phyloP scores from a whole-genome alignment of 768 basidiomycete genomes.

The Russula brevipes region DNA sequence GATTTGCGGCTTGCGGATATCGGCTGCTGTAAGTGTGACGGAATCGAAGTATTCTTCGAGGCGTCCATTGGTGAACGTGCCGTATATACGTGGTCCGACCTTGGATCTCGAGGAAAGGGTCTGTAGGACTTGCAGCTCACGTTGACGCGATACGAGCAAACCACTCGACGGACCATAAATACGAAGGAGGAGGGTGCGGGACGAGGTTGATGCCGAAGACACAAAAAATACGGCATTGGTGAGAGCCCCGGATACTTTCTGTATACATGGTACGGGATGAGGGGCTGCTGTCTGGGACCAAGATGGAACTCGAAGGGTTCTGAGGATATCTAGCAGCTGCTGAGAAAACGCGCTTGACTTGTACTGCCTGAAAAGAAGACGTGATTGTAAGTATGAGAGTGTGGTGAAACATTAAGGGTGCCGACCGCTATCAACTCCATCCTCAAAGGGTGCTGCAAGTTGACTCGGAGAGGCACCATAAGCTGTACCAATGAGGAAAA shows the following conservation, averaged over 20 bases:
- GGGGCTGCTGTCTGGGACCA: slow-evolving; percentile 51
- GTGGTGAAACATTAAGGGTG: slow-evolving; percentile 33
- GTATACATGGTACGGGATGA: slow-evolving; percentile 51
- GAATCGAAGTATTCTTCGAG: slow-evolving; percentile 95
- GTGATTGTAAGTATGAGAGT: slow-evolving; percentile 25
- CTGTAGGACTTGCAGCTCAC: slow-evolving; percentile 85
- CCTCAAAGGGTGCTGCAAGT: slow-evolving; percentile 16
- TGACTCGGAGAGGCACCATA: slow-evolving; percentile 21
- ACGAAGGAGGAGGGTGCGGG: slow-evolving; percentile 75
- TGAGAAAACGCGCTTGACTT: slow-evolving; percentile 52
- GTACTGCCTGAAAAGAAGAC: slow-evolving; percentile 48
- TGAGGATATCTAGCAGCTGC: slow-evolving; percentile 52
- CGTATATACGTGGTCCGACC: slow-evolving; percentile 88
- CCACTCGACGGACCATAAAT: slow-evolving; percentile 89
- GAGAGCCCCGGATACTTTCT: slow-evolving; percentile 83
- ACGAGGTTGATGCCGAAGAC: slow-evolving; percentile 54
- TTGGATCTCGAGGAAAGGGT: slow-evolving; percentile 81
- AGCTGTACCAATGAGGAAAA: slow-evolving; percentile 25
- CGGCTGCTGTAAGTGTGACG: slow-evolving; percentile 66
- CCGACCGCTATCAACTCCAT: slow-evolving; percentile 31
- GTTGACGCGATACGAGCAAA: slow-evolving; percentile 79
- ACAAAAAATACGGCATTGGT: slow-evolving; percentile 98
- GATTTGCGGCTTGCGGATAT: slow-evolving; percentile 69
- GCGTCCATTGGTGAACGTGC: slow-evolving; percentile 93
- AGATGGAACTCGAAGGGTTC: slow-evolving; percentile 48